Base-by-base conservation (phyloP, 140 eudicot genomes). In the Ambrosia hybrid region DNA sequence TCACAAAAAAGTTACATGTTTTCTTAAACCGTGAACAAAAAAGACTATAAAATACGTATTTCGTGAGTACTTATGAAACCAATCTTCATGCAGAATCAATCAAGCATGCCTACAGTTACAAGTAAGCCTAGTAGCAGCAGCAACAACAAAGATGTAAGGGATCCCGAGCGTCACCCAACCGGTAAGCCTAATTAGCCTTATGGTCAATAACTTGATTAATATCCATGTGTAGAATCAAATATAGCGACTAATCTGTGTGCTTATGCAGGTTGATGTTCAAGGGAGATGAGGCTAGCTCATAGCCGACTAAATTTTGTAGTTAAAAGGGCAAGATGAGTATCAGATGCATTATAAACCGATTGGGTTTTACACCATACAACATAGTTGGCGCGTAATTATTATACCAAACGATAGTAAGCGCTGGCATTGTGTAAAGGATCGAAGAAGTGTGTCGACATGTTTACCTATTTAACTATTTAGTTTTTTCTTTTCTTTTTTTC, bases 281-380 rank as follows among this genome's bases (percentile, higher is more conserved):
- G 45, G 1, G 45, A 39, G 46, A 37, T 38, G 53, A 77, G 81
- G 68, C 75, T 77, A 79, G 68, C 75, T 77, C 37, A 59, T 49
- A 70, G 75, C 81, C 84, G 9, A 61, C 83, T 53, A 74, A 83
- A 69, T 83, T 83, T 83, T 83, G 91, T 83, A 86, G 75, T 73
- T 75, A 53, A 74, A 70, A 57, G 52, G 51, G 75, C 55, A 77
- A 71, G 77, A 69, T 64, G 71, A 38, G 57, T 17, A 63, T 51
- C 57, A 15, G 26, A 56, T 0, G 61, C 67, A 55, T 75, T 67
- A 3, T 39, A 75, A 74, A 53, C 53, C 53, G 62, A 49, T 14
- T 41, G 46, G 56, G 11, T 74, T 39, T 61, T 45, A 52, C 79
- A 33, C 61, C 34, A 68, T 68, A 17, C 17, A 68, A 51, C 65